These are phyloP conservation scores for Fremontodendron californicum DNA, from an alignment of 345 rosid species.

Conservation along the genomic window DNA sequence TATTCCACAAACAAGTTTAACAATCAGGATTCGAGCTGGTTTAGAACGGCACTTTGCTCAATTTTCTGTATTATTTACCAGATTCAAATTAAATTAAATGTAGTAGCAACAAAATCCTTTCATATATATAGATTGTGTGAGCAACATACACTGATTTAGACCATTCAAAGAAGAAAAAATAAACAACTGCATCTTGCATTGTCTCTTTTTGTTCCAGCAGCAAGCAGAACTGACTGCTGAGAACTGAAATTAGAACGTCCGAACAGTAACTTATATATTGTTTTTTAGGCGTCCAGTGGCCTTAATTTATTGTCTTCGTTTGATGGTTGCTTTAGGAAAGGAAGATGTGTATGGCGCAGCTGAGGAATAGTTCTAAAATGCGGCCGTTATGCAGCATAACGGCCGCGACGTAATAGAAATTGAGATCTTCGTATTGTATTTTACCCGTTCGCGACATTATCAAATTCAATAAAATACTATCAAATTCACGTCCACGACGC, in stretches of 20 bases:
- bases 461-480: too few relatives aligned
- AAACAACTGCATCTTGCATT: not conserved
- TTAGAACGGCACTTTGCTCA: not conserved
- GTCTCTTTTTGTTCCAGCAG: not conserved
- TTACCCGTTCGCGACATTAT: too few relatives aligned
- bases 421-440: too few relatives aligned
- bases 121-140: constrained; percentile 18
- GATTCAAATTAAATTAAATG: not conserved
- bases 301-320: constrained; percentile 34
- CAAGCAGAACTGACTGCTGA: too few relatives aligned
- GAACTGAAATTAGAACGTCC: not conserved
- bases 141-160: not conserved
- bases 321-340: constrained; percentile 69
- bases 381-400: too few relatives aligned
- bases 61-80: not conserved
- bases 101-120: not conserved
- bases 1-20: not conserved
- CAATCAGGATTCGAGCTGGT: not conserved
- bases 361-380: too few relatives aligned
- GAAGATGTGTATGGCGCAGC: constrained; percentile 72
- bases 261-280: not conserved
- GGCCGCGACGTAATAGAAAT: too few relatives aligned
- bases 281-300: not conserved
- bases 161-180: not conserved
- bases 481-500: too few relatives aligned